These are phyloP conservation scores for Linderniella brevidens DNA, from an alignment of 257 asterid species.

Conservation along the genomic window DNA sequence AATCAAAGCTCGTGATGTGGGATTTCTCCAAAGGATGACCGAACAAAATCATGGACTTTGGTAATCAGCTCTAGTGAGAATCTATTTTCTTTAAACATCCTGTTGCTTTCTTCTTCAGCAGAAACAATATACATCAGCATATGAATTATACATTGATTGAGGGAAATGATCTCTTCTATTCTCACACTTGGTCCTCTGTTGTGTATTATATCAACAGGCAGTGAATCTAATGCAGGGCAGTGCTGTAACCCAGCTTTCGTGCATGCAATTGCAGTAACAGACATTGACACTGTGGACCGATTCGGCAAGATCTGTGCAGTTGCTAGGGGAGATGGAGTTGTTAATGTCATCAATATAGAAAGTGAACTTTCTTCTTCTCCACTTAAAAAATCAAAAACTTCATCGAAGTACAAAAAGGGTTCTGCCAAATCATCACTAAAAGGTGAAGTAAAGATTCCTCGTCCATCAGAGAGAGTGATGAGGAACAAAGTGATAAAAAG, in stretches of 20 bases:
- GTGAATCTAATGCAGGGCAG: slow-evolving; percentile 40
- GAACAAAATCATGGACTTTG: slow-evolving; percentile 56
- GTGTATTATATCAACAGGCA: slow-evolving; percentile 23
- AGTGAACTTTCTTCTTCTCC: slow-evolving; percentile 23
- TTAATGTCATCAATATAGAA: slow-evolving; percentile 49
- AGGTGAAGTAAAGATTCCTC: slow-evolving; percentile 5
- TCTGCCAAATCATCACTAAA: slow-evolving; percentile 20
- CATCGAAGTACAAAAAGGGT: too few relatives aligned
- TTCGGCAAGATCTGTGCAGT: slow-evolving; percentile 71
- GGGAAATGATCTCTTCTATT: neutral
- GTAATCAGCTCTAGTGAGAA: slow-evolving; percentile 22
- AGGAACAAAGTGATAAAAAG: slow-evolving; percentile 16
- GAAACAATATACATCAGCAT: neutral
- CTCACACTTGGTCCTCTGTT: neutral
- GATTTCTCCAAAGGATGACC: slow-evolving; percentile 91
- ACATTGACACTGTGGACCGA: slow-evolving; percentile 51
- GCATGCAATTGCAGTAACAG: slow-evolving; percentile 72
- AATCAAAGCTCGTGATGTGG: slow-evolving; percentile 81
- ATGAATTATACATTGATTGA: neutral
- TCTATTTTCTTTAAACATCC: too few relatives aligned
- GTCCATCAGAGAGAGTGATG: slow-evolving; percentile 17
- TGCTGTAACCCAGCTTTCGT: slow-evolving; percentile 77
- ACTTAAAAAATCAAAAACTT: slow-evolving; percentile 28
- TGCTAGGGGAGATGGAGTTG: slow-evolving; percentile 88
- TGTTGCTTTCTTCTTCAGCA: too few relatives aligned